Evolutionary conservation across 2,329 filamentous ascomycete species (phyloP).

Genomic region (Leptodontidium sp.): DNA sequence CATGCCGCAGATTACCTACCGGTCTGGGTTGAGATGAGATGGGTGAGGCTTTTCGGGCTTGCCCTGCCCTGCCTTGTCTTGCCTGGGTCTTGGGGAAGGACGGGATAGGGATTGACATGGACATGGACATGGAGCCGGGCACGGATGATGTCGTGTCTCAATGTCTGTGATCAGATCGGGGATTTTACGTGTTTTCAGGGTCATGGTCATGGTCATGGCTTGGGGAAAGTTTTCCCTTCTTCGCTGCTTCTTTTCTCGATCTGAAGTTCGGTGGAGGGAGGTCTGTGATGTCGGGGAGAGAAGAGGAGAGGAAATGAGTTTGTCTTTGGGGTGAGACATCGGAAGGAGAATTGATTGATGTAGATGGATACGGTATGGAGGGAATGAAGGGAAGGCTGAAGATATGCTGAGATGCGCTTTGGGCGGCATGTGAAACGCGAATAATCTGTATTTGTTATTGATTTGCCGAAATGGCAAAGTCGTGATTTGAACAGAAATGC

Average conservation of each 20-base stretch:
- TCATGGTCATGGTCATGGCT: background rate
- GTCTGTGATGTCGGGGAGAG: too few relatives aligned
- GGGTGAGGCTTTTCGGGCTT: background rate
- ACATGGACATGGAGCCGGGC: background rate
- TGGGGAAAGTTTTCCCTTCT: background rate
- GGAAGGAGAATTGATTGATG: background rate
- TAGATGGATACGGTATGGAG: background rate
- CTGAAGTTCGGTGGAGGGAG: background rate
- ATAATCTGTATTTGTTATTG: too few relatives aligned
- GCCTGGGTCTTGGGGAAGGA: too few relatives aligned
- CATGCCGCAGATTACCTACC: slow-evolving; percentile 1
- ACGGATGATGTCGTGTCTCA: slow-evolving; percentile 9
- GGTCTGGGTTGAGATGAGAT: background rate
- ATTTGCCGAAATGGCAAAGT: too few relatives aligned
- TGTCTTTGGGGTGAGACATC: background rate
- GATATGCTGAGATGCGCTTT: background rate
- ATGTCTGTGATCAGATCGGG: background rate
- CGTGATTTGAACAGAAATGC: too few relatives aligned
- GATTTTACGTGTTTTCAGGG: slow-evolving; percentile 9
- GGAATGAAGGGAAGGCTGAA: background rate
- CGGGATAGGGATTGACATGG: too few relatives aligned
- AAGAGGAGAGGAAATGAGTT: background rate
- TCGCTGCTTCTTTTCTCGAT: background rate
- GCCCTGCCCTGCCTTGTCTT: too few relatives aligned
- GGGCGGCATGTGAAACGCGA: slow-evolving; percentile 4